Conservation (phyloP, 805 yeast genomes). For the Kuraishia molischiana region DNA sequence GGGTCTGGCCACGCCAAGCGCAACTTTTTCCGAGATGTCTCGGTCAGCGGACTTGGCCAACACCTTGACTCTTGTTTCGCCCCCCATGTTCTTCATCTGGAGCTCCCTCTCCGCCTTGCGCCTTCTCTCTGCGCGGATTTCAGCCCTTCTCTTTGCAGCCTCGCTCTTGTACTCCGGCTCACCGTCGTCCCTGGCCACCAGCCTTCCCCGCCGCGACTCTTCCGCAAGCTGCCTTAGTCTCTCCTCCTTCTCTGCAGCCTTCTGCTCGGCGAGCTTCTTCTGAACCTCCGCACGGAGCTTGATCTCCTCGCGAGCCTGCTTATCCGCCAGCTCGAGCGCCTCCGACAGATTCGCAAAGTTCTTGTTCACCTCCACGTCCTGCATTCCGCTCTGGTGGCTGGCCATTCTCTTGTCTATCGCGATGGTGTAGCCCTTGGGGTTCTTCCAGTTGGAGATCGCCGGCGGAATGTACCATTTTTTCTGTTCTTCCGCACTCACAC, state of each 20-base stretch:
- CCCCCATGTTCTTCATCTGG: constrained; percentile 30
- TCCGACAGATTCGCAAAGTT: constrained; percentile 54
- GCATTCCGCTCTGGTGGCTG: constrained; percentile 33
- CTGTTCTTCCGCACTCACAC: constrained; percentile 61
- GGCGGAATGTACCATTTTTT: constrained; percentile 84
- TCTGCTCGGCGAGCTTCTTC: constrained; percentile 38
- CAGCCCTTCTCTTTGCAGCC: constrained; percentile 24
- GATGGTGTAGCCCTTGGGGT: constrained; percentile 81
- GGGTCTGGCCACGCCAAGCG: constrained; percentile 25
- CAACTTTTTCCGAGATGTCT: constrained; percentile 47
- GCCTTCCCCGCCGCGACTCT: constrained; percentile 9
- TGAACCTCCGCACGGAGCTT: constrained; percentile 38
- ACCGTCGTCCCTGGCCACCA: constrained; percentile 4
- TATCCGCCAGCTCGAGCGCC: constrained; percentile 66
- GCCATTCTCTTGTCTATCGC: constrained; percentile 71
- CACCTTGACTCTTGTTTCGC: constrained; percentile 29
- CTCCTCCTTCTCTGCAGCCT: constrained; percentile 39
- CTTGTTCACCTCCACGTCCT: constrained; percentile 34
- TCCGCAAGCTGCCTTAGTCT: constrained; percentile 39
- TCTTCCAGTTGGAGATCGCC: constrained; percentile 91
- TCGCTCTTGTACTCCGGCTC: constrained; percentile 2
- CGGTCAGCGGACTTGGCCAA: constrained; percentile 36
- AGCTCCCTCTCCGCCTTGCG: constrained; percentile 37
- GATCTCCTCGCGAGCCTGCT: constrained; percentile 47
- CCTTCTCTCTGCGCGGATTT: constrained; percentile 32